phyloP scores from a whole-genome alignment of 2,329 filamentous ascomycete species.

The Stromatinia cepivora region DNA sequence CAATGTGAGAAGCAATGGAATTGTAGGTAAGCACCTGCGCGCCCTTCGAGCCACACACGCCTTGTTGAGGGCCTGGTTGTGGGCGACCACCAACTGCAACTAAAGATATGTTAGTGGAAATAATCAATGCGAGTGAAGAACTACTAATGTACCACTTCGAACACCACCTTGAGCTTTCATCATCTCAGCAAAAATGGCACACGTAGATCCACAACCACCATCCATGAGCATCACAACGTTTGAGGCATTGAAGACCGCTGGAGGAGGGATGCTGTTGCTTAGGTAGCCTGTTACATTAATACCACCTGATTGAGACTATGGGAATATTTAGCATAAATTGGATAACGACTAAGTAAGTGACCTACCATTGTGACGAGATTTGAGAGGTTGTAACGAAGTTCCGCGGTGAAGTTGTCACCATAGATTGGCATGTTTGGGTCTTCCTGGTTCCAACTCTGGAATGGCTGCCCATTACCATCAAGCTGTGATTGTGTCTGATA shows the following conservation, averaged over 20 bases:
- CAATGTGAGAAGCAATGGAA: neutral
- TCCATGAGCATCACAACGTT: constrained; percentile 40
- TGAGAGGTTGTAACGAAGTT: constrained; percentile 33
- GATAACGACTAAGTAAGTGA: neutral
- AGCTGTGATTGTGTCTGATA: constrained; percentile 9
- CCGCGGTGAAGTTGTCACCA: constrained; percentile 22
- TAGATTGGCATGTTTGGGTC: neutral
- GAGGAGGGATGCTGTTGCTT: constrained; percentile 27
- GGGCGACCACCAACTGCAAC: constrained; percentile 56
- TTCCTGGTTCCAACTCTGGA: constrained; percentile 27
- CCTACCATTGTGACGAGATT: constrained; percentile 30
- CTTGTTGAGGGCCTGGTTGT: constrained; percentile 55
- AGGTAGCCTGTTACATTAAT: constrained; percentile 41
- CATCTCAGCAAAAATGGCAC: constrained; percentile 57
- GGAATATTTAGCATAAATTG: neutral
- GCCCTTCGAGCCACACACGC: constrained; percentile 64
- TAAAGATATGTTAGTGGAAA: constrained; percentile 46
- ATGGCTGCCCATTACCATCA: constrained; percentile 27
- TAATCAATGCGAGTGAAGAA: neutral
- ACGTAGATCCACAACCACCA: constrained; percentile 61
- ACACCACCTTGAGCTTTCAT: constrained; percentile 48
- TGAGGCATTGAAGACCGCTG: constrained; percentile 48
- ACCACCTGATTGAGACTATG: constrained; percentile 25
- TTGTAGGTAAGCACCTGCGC: constrained; percentile 38
- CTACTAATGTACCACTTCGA: constrained; percentile 9